These are phyloP conservation scores for Hyaloscypha bicolor DNA, from an alignment of 495 filamentous ascomycete genomes.

Conservation along the genomic window DNA sequence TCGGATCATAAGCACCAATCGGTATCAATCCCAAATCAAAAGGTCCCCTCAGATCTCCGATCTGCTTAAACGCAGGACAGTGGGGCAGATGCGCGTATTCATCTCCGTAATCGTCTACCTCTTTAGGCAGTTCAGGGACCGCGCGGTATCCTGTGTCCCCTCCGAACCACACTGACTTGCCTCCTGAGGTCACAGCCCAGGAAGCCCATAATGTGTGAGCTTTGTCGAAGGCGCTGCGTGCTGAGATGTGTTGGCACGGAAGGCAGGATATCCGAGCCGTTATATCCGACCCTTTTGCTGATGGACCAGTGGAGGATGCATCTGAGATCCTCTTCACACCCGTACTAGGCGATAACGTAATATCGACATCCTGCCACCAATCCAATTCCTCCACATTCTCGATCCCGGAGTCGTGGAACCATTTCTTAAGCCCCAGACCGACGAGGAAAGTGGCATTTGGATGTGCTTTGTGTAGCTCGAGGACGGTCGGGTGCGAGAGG, in stretches of 20 bases:
- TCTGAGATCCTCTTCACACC: conserved; percentile 35
- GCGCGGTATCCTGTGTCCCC: conserved; percentile 81
- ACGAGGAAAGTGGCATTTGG: conserved; percentile 89
- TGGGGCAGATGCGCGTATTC: conserved; percentile 67
- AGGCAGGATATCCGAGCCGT: conserved; percentile 77
- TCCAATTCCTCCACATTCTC: conserved; percentile 85
- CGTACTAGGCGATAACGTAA: conserved; percentile 57
- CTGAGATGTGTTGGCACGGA: conserved; percentile 83
- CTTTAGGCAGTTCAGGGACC: conserved; percentile 68
- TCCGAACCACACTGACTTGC: conserved; percentile 75
- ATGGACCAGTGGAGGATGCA: conserved; percentile 23
- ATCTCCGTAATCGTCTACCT: conserved; percentile 71
- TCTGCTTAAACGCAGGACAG: conserved; percentile 86
- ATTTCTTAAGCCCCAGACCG: conserved; percentile 82
- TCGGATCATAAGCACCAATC: conserved; percentile 88
- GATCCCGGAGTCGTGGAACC: conserved; percentile 73
- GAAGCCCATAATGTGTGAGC: conserved; percentile 78
- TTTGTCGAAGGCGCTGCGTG: conserved; percentile 67
- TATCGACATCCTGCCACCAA: conserved; percentile 88
- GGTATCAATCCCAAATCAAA: conserved; percentile 95
- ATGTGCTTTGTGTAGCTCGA: conserved; percentile 67
- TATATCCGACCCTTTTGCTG: conserved; percentile 47
- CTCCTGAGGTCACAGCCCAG: conserved; percentile 79
- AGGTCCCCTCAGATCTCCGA: conserved; percentile 78
- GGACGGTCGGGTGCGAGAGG: conserved; percentile 73